Conservation (phyloP, 2,329 filamentous ascomycete genomes). For the Colletotrichum sp. region DNA sequence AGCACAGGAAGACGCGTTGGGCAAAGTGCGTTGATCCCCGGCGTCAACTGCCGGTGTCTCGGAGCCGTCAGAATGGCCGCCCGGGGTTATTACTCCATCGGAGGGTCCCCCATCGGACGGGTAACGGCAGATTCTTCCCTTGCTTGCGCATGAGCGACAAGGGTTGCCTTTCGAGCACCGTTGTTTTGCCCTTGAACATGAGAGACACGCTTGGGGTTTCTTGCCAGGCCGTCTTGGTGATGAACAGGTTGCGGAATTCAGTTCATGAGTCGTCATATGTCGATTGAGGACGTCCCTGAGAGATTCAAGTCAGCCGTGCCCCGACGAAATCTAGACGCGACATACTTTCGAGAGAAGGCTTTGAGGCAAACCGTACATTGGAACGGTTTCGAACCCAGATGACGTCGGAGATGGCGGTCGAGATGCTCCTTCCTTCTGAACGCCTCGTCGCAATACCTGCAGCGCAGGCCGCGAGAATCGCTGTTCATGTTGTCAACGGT, state of each 20-base stretch:
- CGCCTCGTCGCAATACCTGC: not conserved
- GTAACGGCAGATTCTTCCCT: not conserved
- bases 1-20: not conserved
- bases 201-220: not conserved
- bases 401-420: not conserved
- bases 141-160: not conserved
- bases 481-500: not conserved
- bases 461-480: not conserved
- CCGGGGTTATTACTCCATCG: not conserved
- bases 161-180: not conserved
- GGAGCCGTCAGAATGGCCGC: not conserved
- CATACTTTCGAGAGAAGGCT: not conserved
- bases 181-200: not conserved
- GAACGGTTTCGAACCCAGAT: not conserved
- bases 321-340: not conserved
- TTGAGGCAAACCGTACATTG: not conserved
- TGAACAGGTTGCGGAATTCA: not conserved
- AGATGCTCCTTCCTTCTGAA: not conserved
- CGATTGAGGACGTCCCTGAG: not conserved
- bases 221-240: not conserved
- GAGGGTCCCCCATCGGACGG: not conserved
- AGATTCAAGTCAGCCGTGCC: accelerated
- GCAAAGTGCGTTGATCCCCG: not conserved
- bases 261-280: not conserved
- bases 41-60: not conserved